A percentile compares a stretch with the other conserved stretches of the same genome.
Evolutionary conservation across 2,329 filamentous ascomycete species (phyloP).

Genomic region (Aspergillus sclerotialis): DNA sequence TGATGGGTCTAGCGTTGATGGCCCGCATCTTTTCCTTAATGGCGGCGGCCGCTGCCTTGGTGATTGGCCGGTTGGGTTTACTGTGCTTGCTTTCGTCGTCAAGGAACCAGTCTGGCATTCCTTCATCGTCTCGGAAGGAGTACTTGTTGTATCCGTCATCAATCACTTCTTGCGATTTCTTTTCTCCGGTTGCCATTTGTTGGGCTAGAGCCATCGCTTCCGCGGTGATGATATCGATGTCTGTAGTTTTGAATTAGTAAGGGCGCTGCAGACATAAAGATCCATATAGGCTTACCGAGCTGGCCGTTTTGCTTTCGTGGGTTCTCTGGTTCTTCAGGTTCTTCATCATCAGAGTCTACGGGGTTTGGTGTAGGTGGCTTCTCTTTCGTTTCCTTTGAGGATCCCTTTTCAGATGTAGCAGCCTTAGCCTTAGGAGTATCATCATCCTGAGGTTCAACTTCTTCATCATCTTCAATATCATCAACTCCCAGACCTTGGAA

Average conservation of each 20-base stretch:
- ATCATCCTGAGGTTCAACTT: conserved; percentile 28
- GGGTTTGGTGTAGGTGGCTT: conserved; percentile 16
- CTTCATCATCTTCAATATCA: conserved; percentile 46
- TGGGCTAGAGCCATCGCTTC: conserved; percentile 98
- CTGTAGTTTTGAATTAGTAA: conserved; percentile 36
- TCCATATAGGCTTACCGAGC: conserved; percentile 29
- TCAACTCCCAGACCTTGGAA: conserved; percentile 75
- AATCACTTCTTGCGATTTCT: conserved; percentile 67
- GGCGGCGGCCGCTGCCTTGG: conserved; percentile 77
- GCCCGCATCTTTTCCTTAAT: conserved; percentile 93
- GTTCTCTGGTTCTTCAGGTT: conserved; percentile 27
- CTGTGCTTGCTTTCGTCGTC: conserved; percentile 86
- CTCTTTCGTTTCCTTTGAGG: conserved; percentile 11
- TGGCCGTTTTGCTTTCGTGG: conserved; percentile 36
- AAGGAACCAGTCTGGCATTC: conserved; percentile 94
- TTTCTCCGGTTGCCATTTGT: conserved; percentile 78
- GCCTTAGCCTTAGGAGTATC: conserved; percentile 13
- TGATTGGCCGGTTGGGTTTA: conserved; percentile 79
- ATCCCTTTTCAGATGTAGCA: conserved; percentile 14
- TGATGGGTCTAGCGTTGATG: conserved; percentile 92
- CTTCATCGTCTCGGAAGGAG: conserved; percentile 82
- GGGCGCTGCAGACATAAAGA: conserved; percentile 11
- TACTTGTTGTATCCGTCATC: conserved; percentile 94
- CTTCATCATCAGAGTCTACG: conserved; percentile 30
- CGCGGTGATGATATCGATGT: conserved; percentile 98